Conservation (phyloP, 768 basidiomycete genomes). For the Rhizopogon vulgaris region DNA sequence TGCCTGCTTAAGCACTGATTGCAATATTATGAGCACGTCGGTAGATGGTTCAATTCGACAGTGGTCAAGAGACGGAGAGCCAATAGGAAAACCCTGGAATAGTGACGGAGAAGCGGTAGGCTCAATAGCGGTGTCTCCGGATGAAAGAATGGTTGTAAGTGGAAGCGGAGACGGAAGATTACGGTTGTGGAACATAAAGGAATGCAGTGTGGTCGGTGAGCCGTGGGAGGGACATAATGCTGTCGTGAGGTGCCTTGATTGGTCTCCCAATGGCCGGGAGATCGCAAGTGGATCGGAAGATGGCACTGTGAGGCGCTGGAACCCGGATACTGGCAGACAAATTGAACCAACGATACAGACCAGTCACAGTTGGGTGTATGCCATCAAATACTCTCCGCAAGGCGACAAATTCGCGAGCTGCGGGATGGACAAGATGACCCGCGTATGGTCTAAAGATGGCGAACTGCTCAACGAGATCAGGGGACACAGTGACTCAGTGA, state of each 20-base stretch:
- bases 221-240: not conserved
- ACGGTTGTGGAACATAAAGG: not conserved
- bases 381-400: no score
- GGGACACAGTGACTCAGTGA: not conserved
- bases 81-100: not conserved
- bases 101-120: not conserved
- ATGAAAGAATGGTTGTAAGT: not conserved
- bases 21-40: not conserved
- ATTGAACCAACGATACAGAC: not conserved
- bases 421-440: not conserved
- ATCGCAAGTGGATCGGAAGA: no score
- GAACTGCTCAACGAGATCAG: not conserved
- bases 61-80: not conserved
- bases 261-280: slow-evolving; percentile 7
- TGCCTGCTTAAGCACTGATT: not conserved
- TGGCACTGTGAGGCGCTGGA: no score
- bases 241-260: slow-evolving; percentile 1
- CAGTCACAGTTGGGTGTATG: not conserved
- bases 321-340: not conserved
- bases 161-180: not conserved
- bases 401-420: no score
- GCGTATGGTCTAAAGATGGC: not conserved
- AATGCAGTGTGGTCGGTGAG: not conserved
- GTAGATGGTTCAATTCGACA: not conserved
- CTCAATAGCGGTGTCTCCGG: not conserved